Percentiles rank a stretch among this genome's conserved stretches.
These are phyloP conservation scores for Saksenaea vasiformis DNA, from an alignment of 371 early-diverging fungal species.

Conservation along the genomic window DNA sequence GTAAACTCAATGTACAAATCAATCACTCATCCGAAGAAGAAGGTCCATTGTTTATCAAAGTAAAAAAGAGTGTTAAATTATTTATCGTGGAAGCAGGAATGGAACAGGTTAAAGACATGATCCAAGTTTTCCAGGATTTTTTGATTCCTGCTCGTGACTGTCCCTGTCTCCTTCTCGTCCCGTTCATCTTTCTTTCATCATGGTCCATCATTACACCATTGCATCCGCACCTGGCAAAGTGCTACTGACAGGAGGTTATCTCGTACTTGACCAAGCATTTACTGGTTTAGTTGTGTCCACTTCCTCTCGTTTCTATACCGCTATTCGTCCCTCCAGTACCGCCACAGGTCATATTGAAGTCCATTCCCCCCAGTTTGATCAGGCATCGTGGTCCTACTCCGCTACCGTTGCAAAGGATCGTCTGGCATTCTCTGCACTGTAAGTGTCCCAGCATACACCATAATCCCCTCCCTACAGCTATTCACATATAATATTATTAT, in stretches of 20 bases:
- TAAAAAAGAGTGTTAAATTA: no score
- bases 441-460: constrained; percentile 2
- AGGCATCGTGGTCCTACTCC: constrained; percentile 67
- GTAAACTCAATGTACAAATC: not conserved
- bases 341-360: constrained; percentile 48
- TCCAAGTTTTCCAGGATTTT: no score
- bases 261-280: constrained; percentile 83
- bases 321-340: constrained; percentile 38
- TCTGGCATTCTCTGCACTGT: constrained; percentile 24
- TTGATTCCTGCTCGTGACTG: no score
- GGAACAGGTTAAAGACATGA: no score
- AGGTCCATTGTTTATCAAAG: no score
- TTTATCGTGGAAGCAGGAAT: no score
- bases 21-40: not conserved
- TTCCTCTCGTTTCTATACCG: constrained; percentile 81
- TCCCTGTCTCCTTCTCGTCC: not conserved
- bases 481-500: no score
- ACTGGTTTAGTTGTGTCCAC: constrained; percentile 85
- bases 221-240: constrained; percentile 96
- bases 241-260: constrained; percentile 92
- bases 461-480: no score
- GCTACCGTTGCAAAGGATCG: constrained; percentile 21
- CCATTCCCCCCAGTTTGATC: constrained; percentile 71
- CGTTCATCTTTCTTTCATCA: constrained; percentile 2
- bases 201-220: constrained; percentile 25